Conservation (phyloP, 345 rosid species). For the Gossypium ekmanianum region DNA sequence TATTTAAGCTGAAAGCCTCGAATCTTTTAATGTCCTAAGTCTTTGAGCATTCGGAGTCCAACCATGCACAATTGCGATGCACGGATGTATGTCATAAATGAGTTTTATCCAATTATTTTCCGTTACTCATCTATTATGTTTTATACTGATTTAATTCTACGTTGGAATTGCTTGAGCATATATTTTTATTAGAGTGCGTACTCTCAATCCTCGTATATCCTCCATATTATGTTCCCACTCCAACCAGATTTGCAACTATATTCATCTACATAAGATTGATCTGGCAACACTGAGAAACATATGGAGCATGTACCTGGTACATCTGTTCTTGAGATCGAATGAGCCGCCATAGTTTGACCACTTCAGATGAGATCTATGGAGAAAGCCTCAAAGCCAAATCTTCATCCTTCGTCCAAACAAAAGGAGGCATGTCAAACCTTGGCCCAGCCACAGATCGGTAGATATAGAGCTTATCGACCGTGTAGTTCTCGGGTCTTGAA, state of each 20-base stretch:
- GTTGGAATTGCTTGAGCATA: no score
- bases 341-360: background rate
- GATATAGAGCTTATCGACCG: conserved; percentile 81
- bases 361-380: conserved; percentile 20
- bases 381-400: conserved; percentile 43
- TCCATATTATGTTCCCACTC: background rate
- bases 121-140: no score
- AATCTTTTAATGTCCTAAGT: no score
- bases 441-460: conserved; percentile 80
- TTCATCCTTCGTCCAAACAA: conserved; percentile 69
- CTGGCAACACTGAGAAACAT: conserved; percentile 24
- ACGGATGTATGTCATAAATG: no score
- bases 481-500: conserved; percentile 57
- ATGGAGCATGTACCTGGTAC: conserved; percentile 32
- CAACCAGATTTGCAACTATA: conserved; percentile 30
- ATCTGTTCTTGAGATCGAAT: conserved; percentile 8
- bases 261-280: conserved; percentile 24
- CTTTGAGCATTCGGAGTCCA: no score
- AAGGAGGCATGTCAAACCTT: conserved; percentile 72
- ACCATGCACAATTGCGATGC: no score
- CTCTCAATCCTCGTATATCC: no score
- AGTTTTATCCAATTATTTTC: no score
- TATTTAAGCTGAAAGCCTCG: no score
- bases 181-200: no score
- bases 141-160: no score